A percentile compares a stretch with the other conserved stretches of the same genome.
These are phyloP conservation scores for Jatropha podagrica DNA, from an alignment of 441 rosid species.

Conservation along the genomic window DNA sequence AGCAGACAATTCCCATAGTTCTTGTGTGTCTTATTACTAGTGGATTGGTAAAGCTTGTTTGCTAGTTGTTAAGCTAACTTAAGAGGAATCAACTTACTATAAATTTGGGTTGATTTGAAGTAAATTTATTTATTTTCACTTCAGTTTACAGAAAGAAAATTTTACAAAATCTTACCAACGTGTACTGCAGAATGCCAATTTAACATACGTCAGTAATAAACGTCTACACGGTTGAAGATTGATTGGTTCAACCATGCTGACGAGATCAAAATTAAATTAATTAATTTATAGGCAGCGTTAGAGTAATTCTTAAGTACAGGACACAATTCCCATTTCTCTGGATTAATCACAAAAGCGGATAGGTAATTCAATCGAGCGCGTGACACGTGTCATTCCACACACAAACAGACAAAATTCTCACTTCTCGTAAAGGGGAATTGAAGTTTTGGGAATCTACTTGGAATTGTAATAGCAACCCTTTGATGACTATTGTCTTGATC, in stretches of 20 bases:
- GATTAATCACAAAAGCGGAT: background rate
- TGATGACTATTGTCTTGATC: constrained; percentile 26
- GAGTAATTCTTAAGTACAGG: background rate
- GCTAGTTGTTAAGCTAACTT: too few relatives aligned
- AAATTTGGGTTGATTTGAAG: too few relatives aligned
- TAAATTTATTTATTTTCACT: too few relatives aligned
- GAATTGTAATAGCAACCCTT: background rate
- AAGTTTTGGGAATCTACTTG: constrained; percentile 30
- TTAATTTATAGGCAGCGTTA: background rate
- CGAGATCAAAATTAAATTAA: background rate
- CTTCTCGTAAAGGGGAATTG: constrained; percentile 28
- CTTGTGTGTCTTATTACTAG: too few relatives aligned
- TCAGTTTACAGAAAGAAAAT: too few relatives aligned
- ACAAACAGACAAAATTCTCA: constrained; percentile 21
- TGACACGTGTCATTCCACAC: constrained; percentile 27
- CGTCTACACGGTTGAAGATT: constrained; percentile 15
- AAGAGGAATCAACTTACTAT: too few relatives aligned
- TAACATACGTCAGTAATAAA: background rate
- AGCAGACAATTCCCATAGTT: too few relatives aligned
- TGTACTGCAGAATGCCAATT: background rate
- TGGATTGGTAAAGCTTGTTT: too few relatives aligned
- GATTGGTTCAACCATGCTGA: constrained; percentile 18
- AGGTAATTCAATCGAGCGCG: background rate
- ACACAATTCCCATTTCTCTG: background rate
- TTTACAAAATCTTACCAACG: too few relatives aligned